phyloP scores from a whole-genome alignment of 2,329 filamentous ascomycete genomes.

The Pseudopithomyces chartarum region DNA sequence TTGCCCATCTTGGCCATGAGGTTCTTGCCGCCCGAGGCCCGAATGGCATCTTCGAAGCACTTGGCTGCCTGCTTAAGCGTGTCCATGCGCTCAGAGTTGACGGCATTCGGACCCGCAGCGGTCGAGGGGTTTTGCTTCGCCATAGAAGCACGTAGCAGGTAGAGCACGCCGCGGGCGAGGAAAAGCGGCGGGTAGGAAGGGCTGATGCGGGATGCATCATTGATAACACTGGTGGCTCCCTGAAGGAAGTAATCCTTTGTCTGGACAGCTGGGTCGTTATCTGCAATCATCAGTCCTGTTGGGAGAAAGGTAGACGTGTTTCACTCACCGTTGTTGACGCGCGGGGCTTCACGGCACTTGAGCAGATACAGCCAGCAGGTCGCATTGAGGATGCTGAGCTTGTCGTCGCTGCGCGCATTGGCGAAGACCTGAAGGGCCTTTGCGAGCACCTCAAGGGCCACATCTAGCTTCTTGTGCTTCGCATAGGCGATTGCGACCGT shows the following conservation, averaged over 20 bases:
- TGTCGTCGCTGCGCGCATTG: slow-evolving; percentile 75
- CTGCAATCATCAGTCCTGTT: slow-evolving; percentile 21
- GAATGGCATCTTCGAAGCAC: slow-evolving; percentile 91
- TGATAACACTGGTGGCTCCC: slow-evolving; percentile 85
- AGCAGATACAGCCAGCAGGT: slow-evolving; percentile 90
- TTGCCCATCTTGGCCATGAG: slow-evolving; percentile 92
- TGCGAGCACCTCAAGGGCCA: slow-evolving; percentile 72
- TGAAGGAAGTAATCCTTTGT: slow-evolving; percentile 95
- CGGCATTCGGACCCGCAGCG: slow-evolving; percentile 64
- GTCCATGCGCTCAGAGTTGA: slow-evolving; percentile 74
- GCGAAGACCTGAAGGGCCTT: slow-evolving; percentile 75
- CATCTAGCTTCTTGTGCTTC: slow-evolving; percentile 91
- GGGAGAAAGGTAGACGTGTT: not conserved
- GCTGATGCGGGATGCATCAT: slow-evolving; percentile 93
- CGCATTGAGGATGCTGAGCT: slow-evolving; percentile 80
- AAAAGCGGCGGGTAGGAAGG: slow-evolving; percentile 90
- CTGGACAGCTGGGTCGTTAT: slow-evolving; percentile 71
- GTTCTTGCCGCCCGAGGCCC: slow-evolving; percentile 83
- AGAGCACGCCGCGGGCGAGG: slow-evolving; percentile 86
- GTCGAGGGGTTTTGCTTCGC: slow-evolving; percentile 70
- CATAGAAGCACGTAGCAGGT: slow-evolving; percentile 84
- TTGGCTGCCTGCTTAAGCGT: slow-evolving; percentile 84
- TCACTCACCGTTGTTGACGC: slow-evolving; percentile 60
- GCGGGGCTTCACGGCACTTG: slow-evolving; percentile 82
- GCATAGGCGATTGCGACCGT: slow-evolving; percentile 96